Percentiles rank a stretch among this genome's conserved stretches.
Evolutionary conservation across 805 yeast genomes (phyloP).

Genomic region (Lipomyces orientalis): DNA sequence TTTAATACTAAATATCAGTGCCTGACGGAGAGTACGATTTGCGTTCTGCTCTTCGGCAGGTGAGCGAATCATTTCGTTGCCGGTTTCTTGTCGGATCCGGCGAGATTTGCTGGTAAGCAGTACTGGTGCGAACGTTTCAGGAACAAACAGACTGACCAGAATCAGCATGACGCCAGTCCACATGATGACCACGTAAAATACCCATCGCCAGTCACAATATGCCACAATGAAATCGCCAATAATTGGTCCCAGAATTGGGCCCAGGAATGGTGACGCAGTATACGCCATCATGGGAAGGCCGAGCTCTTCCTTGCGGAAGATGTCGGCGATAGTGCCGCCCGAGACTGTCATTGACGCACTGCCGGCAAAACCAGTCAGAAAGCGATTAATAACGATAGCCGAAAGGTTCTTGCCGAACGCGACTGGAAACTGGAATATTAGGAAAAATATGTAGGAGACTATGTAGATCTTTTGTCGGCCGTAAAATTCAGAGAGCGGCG

Average conservation of each 20-base stretch:
- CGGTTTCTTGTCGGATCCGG: slow-evolving; percentile 55
- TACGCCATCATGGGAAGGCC: slow-evolving; percentile 36
- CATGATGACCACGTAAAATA: slow-evolving; percentile 58
- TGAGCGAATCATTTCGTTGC: slow-evolving; percentile 49
- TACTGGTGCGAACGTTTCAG: slow-evolving; percentile 89
- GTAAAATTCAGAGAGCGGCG: slow-evolving; percentile 71
- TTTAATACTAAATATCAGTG: slow-evolving; percentile 55
- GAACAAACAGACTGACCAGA: slow-evolving; percentile 53
- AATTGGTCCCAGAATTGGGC: slow-evolving; percentile 72
- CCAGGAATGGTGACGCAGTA: slow-evolving; percentile 49
- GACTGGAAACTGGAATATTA: slow-evolving; percentile 56
- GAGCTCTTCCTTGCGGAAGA: slow-evolving; percentile 61
- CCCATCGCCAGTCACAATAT: slow-evolving; percentile 66
- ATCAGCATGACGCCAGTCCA: slow-evolving; percentile 26
- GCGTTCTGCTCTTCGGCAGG: slow-evolving; percentile 48
- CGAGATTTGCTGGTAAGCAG: slow-evolving; percentile 70
- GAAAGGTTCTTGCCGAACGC: slow-evolving; percentile 48
- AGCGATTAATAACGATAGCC: slow-evolving; percentile 65
- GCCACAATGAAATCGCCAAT: slow-evolving; percentile 54
- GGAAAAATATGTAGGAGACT: slow-evolving; percentile 42
- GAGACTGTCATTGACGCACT: slow-evolving; percentile 84
- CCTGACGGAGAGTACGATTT: slow-evolving; percentile 45
- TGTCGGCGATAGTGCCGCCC: slow-evolving; percentile 80
- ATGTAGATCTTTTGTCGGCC: slow-evolving; percentile 67
- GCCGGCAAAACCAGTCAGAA: slow-evolving; percentile 74